Evolutionary conservation across 306 rosid species (phyloP), one percentile per base, ranked within the genome.

Genomic region (Inga oerstediana): DNA sequence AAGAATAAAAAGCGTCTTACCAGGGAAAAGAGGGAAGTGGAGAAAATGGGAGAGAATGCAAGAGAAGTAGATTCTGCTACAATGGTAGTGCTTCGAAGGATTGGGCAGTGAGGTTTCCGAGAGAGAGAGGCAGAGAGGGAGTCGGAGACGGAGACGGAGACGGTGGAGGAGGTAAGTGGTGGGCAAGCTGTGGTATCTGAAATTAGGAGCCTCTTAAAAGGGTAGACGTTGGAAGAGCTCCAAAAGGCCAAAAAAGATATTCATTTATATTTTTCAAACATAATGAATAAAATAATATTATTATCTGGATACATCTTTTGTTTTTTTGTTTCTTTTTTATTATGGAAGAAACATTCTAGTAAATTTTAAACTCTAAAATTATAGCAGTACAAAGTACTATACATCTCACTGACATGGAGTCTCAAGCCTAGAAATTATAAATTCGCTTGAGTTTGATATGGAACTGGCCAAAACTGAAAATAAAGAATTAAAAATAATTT

Each of bases 181-280:
- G 89, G 90, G 86, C 78, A 80, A 41, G 88, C 65, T 70, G 67
- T 88, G 84, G 87, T 84, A 90, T 89, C 91, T 87, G 87, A 91
- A 86, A 89, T 80, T 73, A 81, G 90, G 92, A 87, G 95, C 85
- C 89, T 87, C 90, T 90, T 88, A 86, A 89, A 89, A 91, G 85
- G 86, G 73, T 35, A 83, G 89, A 85, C 92, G 88, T 88, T 81
- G 81, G 49, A 67, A 82, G 83, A 84, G 84, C 88, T 79, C 91
- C 90, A 87, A 88, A 83, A 44, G 30, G 74, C 8, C 30, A 70
- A 41, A 39, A 67, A 62, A 79, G 45, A 8, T n/a, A 19, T 80
- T 74, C 76, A 19, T 34, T 52, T 46, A 32, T 80, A 5, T 44
- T 46, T 80, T 77, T 77, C 7, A 51, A 71, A 65, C 41, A 66